phyloP scores from a whole-genome alignment of 306 rosid genomes.

The Amphicarpaea edgeworthii region DNA sequence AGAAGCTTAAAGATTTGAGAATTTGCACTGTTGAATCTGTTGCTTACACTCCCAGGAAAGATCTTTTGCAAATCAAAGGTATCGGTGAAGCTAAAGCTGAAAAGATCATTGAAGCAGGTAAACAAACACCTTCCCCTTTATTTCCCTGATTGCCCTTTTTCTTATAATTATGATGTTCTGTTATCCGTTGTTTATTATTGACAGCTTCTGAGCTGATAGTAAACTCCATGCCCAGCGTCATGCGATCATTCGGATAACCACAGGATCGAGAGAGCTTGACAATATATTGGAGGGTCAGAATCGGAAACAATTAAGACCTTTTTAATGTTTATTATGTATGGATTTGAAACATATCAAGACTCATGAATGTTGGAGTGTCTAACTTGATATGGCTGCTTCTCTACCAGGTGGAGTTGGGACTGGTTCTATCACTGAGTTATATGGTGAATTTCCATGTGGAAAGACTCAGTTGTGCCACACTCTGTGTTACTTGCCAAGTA shows the following conservation, averaged over 20 bases:
- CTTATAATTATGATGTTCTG: slow-evolving; percentile 43
- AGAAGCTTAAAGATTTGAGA: slow-evolving; percentile 94
- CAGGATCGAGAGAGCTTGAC: slow-evolving; percentile 95
- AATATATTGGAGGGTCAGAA: slow-evolving; percentile 82
- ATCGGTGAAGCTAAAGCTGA: slow-evolving; percentile 98
- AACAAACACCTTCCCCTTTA: neutral
- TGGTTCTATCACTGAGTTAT: slow-evolving; percentile 94
- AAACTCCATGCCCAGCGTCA: slow-evolving; percentile 93
- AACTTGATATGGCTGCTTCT: slow-evolving; percentile 36
- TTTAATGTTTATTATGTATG: neutral
- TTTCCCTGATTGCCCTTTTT: neutral
- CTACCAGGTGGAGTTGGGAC: slow-evolving; percentile 92
- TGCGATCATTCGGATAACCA: slow-evolving; percentile 86
- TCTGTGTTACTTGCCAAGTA: slow-evolving; percentile 98
- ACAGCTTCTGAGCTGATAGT: slow-evolving; percentile 79
- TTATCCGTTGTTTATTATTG: slow-evolving; percentile 31
- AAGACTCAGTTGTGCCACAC: slow-evolving; percentile 99
- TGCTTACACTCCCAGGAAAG: slow-evolving; percentile 90
- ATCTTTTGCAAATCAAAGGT: slow-evolving; percentile 92
- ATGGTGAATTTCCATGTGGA: slow-evolving; percentile 96
- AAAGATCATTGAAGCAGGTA: slow-evolving; percentile 95
- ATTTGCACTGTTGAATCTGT: slow-evolving; percentile 90
- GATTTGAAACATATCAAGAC: neutral
- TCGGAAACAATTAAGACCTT: neutral
- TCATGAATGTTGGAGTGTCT: slow-evolving; percentile 7